phyloP scores from a whole-genome alignment of 176 grass and related monocot genomes.

The Avena sativa region DNA sequence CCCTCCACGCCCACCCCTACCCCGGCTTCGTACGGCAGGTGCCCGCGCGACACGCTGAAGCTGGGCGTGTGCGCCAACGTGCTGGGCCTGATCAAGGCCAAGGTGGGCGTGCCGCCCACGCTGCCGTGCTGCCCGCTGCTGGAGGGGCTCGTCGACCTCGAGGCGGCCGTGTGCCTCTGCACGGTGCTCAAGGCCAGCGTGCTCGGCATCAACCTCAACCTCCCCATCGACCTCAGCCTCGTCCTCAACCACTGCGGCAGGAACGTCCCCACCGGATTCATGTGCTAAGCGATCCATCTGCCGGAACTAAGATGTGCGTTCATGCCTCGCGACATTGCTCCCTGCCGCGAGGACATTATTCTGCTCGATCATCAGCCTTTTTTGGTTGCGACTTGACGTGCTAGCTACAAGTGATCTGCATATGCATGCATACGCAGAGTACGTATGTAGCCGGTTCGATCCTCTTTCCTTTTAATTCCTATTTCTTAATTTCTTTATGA shows the following conservation, averaged over 20 bases:
- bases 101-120: slow-evolving; percentile 41
- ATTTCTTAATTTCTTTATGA: background rate
- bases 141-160: slow-evolving; percentile 75
- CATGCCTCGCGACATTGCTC: background rate
- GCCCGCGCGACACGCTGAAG: slow-evolving; percentile 60
- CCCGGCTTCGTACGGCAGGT: slow-evolving; percentile 22
- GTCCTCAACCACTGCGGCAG: slow-evolving; percentile 68
- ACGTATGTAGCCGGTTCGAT: background rate
- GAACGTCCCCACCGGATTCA: slow-evolving; percentile 34
- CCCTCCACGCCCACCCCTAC: background rate
- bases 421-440: background rate
- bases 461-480: background rate
- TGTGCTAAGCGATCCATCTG: background rate
- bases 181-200: slow-evolving; percentile 68
- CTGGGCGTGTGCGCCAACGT: slow-evolving; percentile 53
- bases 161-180: slow-evolving; percentile 88
- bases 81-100: slow-evolving; percentile 45
- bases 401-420: no score
- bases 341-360: background rate
- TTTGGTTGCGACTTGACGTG: background rate
- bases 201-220: slow-evolving; percentile 53
- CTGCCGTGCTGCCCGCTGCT: slow-evolving; percentile 80
- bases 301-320: no score
- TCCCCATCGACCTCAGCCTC: slow-evolving; percentile 65
- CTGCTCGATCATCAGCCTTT: background rate